Conservation (phyloP, 2,329 filamentous ascomycete genomes). For the Calycina marina region DNA sequence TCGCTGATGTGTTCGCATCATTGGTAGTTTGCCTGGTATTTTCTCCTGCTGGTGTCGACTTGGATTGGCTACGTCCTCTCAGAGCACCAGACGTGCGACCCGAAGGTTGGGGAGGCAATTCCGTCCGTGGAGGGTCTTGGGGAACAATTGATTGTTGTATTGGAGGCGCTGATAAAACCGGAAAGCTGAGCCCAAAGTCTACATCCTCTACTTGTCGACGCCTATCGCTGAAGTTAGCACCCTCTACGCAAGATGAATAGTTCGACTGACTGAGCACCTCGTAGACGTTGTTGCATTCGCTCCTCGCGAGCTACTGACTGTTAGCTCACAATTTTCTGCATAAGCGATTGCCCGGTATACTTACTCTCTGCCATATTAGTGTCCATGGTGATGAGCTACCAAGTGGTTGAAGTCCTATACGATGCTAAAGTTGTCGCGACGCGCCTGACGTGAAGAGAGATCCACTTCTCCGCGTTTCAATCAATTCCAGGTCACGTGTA, state of each 20-base stretch:
- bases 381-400: no score
- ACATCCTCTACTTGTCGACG: slow-evolving; percentile 41
- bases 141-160: background rate
- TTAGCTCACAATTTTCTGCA: no score
- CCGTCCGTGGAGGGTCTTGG: slow-evolving; percentile 7
- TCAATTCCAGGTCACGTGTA: no score
- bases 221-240: no score
- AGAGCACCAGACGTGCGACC: slow-evolving; percentile 10
- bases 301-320: slow-evolving; percentile 39
- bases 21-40: slow-evolving; percentile 6
- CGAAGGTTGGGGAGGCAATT: slow-evolving; percentile 9
- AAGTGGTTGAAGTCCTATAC: no score
- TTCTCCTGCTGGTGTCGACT: background rate
- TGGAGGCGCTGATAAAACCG: slow-evolving; percentile 18
- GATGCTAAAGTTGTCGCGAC: no score
- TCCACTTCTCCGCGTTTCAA: no score
- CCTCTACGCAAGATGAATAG: no score
- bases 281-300: slow-evolving; percentile 49
- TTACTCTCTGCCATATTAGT: no score
- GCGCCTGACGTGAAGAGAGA: no score
- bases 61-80: slow-evolving; percentile 3
- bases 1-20: slow-evolving; percentile 22
- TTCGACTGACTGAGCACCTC: slow-evolving; percentile 46
- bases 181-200: slow-evolving; percentile 40
- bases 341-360: no score